phyloP scores from a whole-genome alignment of 345 rosid genomes.

The Psidium guajava region DNA sequence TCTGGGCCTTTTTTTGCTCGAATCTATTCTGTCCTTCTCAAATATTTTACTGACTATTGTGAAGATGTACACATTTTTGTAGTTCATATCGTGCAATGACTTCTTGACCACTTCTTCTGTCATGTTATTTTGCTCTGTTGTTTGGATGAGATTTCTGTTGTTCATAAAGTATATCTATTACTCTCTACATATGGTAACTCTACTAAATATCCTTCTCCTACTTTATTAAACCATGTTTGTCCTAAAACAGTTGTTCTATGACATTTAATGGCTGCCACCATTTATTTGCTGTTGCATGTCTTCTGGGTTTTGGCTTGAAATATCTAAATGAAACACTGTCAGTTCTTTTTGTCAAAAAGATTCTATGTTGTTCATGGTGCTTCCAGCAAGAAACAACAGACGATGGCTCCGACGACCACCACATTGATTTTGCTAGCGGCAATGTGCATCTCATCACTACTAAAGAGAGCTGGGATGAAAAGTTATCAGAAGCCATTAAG shows the following conservation, averaged over 20 bases:
- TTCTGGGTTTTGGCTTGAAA: background rate
- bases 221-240: background rate
- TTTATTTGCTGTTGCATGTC: background rate
- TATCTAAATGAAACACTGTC: background rate
- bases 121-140: background rate
- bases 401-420: constrained; percentile 24
- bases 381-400: constrained; percentile 17
- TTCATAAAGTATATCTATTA: background rate
- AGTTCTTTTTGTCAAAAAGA: background rate
- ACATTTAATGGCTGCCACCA: background rate
- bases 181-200: background rate
- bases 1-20: background rate
- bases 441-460: constrained; percentile 51
- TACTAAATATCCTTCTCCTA: background rate
- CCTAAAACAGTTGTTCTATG: background rate
- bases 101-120: background rate
- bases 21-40: background rate
- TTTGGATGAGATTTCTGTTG: background rate
- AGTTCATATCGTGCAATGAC: background rate
- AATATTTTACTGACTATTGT: background rate
- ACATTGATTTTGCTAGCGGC: constrained; percentile 44
- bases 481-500: constrained; percentile 55
- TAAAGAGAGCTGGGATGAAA: constrained; percentile 62
- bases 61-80: background rate
- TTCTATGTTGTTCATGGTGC: background rate